phyloP scores from a whole-genome alignment of 1,284 basidiomycete species.

The Lentinula novae-zelandiae region DNA sequence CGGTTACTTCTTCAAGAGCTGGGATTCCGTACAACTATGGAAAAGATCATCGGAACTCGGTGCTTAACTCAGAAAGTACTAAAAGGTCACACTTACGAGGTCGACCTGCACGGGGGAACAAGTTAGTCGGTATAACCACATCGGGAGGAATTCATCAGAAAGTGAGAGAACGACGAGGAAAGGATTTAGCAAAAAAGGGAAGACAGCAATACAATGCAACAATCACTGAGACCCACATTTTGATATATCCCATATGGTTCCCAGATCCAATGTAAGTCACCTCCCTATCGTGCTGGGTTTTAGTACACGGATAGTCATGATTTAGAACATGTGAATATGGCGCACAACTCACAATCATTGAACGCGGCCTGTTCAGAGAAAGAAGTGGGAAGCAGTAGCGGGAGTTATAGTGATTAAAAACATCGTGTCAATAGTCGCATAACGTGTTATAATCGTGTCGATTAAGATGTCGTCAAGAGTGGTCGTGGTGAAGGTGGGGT shows the following conservation, averaged over 20 bases:
- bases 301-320: background rate
- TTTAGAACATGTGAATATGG: background rate
- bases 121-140: constrained; percentile 13
- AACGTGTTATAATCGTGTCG: background rate
- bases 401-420: background rate
- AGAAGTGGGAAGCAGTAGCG: background rate
- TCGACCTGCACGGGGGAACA: constrained; percentile 21
- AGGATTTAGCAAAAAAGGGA: too few species aligned
- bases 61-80: too few species aligned
- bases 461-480: background rate
- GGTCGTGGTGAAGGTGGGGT: background rate
- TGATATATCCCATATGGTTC: constrained; percentile 77
- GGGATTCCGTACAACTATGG: constrained; percentile 69
- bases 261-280: constrained; percentile 89
- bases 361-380: constrained; percentile 39
- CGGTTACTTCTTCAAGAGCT: constrained; percentile 60
- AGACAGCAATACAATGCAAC: background rate
- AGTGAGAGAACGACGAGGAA: too few species aligned
- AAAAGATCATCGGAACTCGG: too few species aligned
- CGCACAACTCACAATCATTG: constrained; percentile 36
- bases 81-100: constrained; percentile 21
- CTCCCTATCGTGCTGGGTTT: constrained; percentile 45
- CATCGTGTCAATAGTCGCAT: too few species aligned
- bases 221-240: constrained; percentile 42
- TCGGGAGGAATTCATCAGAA: too few species aligned